Conservation (phyloP, 305 asterid genomes). For the Fraxinus sp. region DNA sequence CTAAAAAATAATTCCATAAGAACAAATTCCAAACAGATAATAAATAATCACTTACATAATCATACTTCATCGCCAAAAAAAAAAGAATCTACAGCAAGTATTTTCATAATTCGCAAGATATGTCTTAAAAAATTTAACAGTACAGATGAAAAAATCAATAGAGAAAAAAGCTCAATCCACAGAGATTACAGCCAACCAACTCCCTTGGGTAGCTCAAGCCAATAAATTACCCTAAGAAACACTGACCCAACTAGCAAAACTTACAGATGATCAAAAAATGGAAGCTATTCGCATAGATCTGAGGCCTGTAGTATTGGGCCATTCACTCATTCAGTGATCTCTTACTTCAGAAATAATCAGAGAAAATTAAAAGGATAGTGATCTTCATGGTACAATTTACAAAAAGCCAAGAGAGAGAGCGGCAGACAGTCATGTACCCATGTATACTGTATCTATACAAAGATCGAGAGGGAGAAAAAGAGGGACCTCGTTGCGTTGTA, state of each 20-base stretch:
- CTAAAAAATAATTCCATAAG: background rate
- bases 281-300: conserved; percentile 34
- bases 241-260: background rate
- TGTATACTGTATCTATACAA: conserved; percentile 14
- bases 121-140: background rate
- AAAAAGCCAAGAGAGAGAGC: background rate
- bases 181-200: conserved; percentile 41
- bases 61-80: background rate
- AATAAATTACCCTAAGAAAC: background rate
- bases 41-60: background rate
- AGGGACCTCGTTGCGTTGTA: conserved; percentile 28
- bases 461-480: conserved; percentile 39
- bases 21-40: background rate
- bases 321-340: conserved; percentile 30
- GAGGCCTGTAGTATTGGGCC: conserved; percentile 6
- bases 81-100: background rate
- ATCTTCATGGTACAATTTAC: conserved; percentile 13
- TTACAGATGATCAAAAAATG: conserved; percentile 23
- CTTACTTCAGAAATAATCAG: conserved; percentile 7
- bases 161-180: background rate
- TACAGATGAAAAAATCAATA: background rate
- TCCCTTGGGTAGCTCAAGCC: background rate
- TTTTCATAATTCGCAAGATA: background rate
- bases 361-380: background rate
- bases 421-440: background rate